Conservation (phyloP, 2,329 filamentous ascomycete species). For the Aspergillus ochraceoroseus region DNA sequence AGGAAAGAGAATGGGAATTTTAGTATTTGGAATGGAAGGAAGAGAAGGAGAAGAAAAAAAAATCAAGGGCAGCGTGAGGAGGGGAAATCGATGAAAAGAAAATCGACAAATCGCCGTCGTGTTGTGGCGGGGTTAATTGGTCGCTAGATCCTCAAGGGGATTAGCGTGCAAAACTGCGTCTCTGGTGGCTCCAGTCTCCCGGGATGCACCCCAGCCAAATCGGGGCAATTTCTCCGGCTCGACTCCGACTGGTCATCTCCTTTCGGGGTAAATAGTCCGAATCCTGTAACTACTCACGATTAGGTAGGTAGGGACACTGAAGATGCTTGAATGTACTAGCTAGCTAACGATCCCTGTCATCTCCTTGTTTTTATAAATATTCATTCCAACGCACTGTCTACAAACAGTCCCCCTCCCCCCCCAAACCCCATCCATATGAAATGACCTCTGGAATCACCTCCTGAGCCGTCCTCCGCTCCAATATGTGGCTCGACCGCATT, state of each 20-base stretch:
- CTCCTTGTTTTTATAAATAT: too few species aligned
- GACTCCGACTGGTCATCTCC: too few species aligned
- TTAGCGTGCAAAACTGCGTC: slow-evolving; percentile 23
- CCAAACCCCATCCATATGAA: too few species aligned
- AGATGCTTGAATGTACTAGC: too few species aligned
- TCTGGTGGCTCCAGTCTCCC: slow-evolving; percentile 2
- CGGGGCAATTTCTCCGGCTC: neutral
- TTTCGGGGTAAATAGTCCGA: too few species aligned
- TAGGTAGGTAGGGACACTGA: too few species aligned
- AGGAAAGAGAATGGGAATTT: slow-evolving; percentile 22
- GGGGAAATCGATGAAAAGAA: slow-evolving; percentile 23
- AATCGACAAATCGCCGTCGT: slow-evolving; percentile 28
- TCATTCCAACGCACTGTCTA: too few species aligned
- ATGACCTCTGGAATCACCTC: slow-evolving; percentile 2
- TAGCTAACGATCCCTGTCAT: too few species aligned
- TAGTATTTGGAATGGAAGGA: slow-evolving; percentile 14
- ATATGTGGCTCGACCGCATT: slow-evolving; percentile 88
- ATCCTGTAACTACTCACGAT: too few species aligned
- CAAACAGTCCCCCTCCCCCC: too few species aligned
- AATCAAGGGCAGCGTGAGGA: slow-evolving; percentile 22
- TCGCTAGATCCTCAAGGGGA: slow-evolving; percentile 24
- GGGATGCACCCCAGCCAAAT: slow-evolving; percentile 9
- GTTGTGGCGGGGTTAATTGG: slow-evolving; percentile 33
- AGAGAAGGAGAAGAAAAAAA: slow-evolving; percentile 23
- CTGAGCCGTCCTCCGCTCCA: slow-evolving; percentile 16